phyloP scores from a whole-genome alignment of 129 eudicot genomes.

The Chrysanthemum seticuspe region DNA sequence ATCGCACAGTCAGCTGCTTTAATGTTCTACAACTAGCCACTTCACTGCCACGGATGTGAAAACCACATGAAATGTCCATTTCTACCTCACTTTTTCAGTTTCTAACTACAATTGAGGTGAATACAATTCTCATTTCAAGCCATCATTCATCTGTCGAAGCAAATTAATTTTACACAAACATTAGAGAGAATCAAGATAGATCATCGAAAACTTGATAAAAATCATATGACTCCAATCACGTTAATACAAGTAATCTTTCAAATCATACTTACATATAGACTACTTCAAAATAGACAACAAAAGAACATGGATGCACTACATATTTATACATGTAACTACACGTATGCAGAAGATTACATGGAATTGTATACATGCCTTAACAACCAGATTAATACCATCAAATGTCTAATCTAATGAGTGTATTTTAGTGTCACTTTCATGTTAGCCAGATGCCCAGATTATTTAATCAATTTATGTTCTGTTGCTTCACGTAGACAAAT shows the following conservation, averaged over 20 bases:
- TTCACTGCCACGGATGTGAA: slow-evolving; percentile 41
- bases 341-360: slow-evolving; percentile 4
- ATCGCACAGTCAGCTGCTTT: slow-evolving; percentile 29
- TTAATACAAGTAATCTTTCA: slow-evolving; percentile 3
- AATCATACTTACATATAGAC: not conserved
- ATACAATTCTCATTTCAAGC: slow-evolving; percentile 23
- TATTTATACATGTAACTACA: not conserved
- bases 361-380: slow-evolving; percentile 14
- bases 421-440: not conserved
- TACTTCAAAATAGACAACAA: slow-evolving; percentile 5
- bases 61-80: slow-evolving; percentile 53
- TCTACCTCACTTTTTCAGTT: slow-evolving; percentile 24
- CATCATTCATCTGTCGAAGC: slow-evolving; percentile 40
- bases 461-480: slow-evolving; percentile 4
- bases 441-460: not conserved
- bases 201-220: slow-evolving; percentile 4
- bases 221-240: not conserved
- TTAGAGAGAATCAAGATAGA: slow-evolving; percentile 15
- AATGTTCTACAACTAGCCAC: slow-evolving; percentile 37
- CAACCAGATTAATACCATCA: not conserved
- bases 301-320: not conserved
- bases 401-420: slow-evolving; percentile 1
- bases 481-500: slow-evolving; percentile 3
- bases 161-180: slow-evolving; percentile 16
- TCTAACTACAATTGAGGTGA: slow-evolving; percentile 20